phyloP scores from a whole-genome alignment of 192 early-diverging fungal species.

The Phycomyces nitens region DNA sequence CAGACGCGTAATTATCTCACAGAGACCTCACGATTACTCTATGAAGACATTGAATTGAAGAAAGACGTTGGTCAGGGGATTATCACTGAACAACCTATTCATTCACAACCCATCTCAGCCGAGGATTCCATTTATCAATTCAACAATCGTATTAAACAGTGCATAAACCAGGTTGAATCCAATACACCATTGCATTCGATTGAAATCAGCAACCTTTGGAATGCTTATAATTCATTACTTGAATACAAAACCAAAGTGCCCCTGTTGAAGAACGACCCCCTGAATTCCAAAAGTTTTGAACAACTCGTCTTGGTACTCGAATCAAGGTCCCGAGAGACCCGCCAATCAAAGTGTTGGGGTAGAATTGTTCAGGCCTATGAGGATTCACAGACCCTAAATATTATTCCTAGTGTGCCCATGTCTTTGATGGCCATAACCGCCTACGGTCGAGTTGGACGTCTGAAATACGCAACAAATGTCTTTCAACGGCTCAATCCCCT shows the following conservation, averaged over 20 bases:
- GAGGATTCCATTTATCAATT: too few relatives aligned
- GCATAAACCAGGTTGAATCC: too few relatives aligned
- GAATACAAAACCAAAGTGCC: too few relatives aligned
- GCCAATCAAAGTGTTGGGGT: background rate
- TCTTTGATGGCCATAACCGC: background rate
- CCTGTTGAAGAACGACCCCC: too few relatives aligned
- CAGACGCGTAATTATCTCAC: background rate
- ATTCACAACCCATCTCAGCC: too few relatives aligned
- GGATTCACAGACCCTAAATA: background rate
- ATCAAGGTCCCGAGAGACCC: too few relatives aligned
- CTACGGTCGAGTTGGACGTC: background rate
- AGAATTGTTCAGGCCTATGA: constrained; percentile 7
- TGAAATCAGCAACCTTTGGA: too few relatives aligned
- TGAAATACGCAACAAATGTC: background rate
- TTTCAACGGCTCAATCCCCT: background rate
- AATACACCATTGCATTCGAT: too few relatives aligned
- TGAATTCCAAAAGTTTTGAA: constrained; percentile 9
- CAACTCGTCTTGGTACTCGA: background rate
- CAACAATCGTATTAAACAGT: too few relatives aligned
- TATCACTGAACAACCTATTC: too few relatives aligned
- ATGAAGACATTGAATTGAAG: background rate
- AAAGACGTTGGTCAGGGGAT: background rate
- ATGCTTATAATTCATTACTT: too few relatives aligned
- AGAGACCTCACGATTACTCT: background rate
- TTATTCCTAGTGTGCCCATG: background rate